Conservation (phyloP, 306 rosid species). For the Boehmeria nivea region DNA sequence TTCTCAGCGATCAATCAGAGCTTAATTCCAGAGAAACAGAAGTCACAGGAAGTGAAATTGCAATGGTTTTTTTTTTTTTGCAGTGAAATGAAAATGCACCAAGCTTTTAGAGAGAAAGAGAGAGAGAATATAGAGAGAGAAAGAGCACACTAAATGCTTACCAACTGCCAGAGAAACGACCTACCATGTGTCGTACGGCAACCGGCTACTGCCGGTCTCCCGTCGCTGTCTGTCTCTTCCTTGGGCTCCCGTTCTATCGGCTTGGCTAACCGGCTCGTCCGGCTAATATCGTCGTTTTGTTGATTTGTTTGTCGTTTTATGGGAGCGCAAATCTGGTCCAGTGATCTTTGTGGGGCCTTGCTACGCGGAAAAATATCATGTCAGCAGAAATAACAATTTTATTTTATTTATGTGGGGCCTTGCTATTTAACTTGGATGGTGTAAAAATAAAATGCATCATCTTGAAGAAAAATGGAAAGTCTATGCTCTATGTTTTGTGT, state of each 20-base stretch:
- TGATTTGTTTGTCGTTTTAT: background rate
- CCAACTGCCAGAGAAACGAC: slow-evolving; percentile 68
- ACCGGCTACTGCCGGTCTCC: slow-evolving; percentile 19
- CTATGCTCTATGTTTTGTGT: no score
- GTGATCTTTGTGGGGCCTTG: slow-evolving; percentile 8
- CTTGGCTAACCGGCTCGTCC: slow-evolving; percentile 3
- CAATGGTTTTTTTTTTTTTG: no score
- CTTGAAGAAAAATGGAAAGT: no score
- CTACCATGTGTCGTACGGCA: slow-evolving; percentile 49
- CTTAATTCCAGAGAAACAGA: no score
- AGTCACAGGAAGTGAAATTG: no score
- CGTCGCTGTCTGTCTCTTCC: background rate
- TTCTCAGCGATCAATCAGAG: no score
- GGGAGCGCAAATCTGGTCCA: slow-evolving; percentile 2
- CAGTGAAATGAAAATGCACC: no score
- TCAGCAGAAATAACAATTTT: no score
- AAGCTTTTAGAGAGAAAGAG: background rate
- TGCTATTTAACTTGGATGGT: no score
- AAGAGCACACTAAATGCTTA: slow-evolving; percentile 50
- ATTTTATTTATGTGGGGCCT: no score
- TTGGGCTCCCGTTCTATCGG: background rate
- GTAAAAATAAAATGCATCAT: no score
- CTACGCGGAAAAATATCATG: no score
- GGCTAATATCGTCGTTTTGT: background rate
- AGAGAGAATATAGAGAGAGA: slow-evolving; percentile 7